These are phyloP conservation scores for Quercus engelmannii DNA, from an alignment of 306 rosid species.

Conservation along the genomic window DNA sequence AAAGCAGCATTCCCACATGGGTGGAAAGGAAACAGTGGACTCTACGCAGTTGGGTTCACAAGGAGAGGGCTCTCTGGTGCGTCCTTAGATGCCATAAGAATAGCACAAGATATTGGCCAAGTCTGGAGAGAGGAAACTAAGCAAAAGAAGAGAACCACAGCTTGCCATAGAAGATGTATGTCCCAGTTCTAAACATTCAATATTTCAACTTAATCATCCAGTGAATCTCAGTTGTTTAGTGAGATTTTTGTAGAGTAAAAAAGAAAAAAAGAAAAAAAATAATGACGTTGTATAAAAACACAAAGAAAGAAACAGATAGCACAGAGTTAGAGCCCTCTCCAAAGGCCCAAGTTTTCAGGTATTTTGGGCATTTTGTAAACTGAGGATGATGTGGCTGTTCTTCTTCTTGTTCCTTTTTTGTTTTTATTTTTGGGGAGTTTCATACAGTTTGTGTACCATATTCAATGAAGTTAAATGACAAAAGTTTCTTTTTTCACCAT, in stretches of 20 bases:
- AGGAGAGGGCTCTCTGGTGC: constrained; percentile 90
- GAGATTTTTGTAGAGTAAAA: constrained; percentile 27
- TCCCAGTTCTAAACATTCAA: constrained; percentile 54
- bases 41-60: constrained; percentile 93
- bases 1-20: constrained; percentile 72
- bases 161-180: constrained; percentile 78
- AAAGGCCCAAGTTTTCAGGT: constrained; percentile 45
- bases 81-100: constrained; percentile 72
- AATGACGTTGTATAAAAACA: constrained; percentile 26
- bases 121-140: constrained; percentile 76
- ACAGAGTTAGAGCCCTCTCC: constrained; percentile 70
- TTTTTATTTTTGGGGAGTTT: constrained; percentile 13
- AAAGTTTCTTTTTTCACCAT: constrained; percentile 6
- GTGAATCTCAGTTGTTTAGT: constrained; percentile 18
- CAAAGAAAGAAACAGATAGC: constrained; percentile 12
- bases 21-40: constrained; percentile 86
- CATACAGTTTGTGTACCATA: constrained; percentile 34
- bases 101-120: constrained; percentile 68
- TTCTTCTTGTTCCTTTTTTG: too few relatives aligned
- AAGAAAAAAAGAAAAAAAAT: neutral
- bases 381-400: constrained; percentile 66
- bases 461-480: constrained; percentile 23
- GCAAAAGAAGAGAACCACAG: constrained; percentile 46
- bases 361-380: constrained; percentile 59
- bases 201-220: neutral